Base-by-base conservation (phyloP, 768 basidiomycete genomes). In the Rhizopogon vesiculosus region DNA sequence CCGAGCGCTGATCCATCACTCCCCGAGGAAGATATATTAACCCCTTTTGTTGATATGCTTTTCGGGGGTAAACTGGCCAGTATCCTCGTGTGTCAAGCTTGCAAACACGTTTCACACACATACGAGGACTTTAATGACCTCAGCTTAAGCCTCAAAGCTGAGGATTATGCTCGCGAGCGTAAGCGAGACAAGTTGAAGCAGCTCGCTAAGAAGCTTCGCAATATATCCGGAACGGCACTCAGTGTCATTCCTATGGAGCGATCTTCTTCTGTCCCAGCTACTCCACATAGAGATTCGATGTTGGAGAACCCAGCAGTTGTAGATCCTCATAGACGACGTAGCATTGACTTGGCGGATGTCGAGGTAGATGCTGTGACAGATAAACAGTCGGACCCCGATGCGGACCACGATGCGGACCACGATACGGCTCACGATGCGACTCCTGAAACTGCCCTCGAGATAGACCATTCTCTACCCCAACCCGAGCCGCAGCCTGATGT, bases 101-200 rank as follows among this genome's bases (percentile, higher is more conserved):
- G 95, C 82, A 95, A 96, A 69, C 85, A 91, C 63, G 84, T 97
- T 49, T 96, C 93, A 2, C 86, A 93, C 61, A 91, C 7, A 88
- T 89, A 90, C 66, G 95, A 98, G 69, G 92, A 93, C 65, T 98
- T 97, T 69, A 87, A 89, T 68, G 95, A 97, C 69, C 86, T 98
- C 62, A 93, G 91, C 51, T 75, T 98, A 35, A 89, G 88, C 69
- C 87, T 95, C 69, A 91, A 87, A 66, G 81, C 86, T 1, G 90
- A 93, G 58, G 88, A 92, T 61, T 89, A 89, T 56, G 75, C 74
- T 33, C 82, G 81, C 54, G 81, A 83, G 55, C 78, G 87, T 51
- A 96, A 86, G 70, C 83, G 91, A 39, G 89, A 94, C 69, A 80
- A 80, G 45, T 71, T 96, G 57, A 87, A 83, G 69, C 84, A 82